phyloP scores from a whole-genome alignment of 805 yeast species.

The Brettanomyces naardenensis region DNA sequence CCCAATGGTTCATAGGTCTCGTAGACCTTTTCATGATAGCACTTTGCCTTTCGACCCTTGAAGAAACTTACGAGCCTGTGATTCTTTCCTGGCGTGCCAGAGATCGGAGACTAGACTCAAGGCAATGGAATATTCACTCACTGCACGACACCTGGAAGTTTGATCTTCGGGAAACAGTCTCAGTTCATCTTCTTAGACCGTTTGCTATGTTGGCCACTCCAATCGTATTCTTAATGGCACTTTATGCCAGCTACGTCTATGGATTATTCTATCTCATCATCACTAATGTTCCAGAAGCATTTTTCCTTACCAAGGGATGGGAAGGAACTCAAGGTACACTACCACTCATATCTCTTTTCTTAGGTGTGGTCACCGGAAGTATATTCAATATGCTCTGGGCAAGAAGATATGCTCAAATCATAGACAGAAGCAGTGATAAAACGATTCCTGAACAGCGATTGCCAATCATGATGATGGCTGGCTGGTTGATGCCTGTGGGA shows the following conservation, averaged over 20 bases:
- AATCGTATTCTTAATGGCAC: slow-evolving; percentile 33
- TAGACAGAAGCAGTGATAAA: slow-evolving; percentile 27
- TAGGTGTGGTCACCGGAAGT: slow-evolving; percentile 30
- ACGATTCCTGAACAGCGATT: slow-evolving; percentile 56
- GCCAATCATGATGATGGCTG: slow-evolving; percentile 44
- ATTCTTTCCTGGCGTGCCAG: slow-evolving; percentile 22
- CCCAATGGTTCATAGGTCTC: slow-evolving; percentile 42
- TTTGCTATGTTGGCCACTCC: slow-evolving; percentile 32
- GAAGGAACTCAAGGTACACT: slow-evolving; percentile 25
- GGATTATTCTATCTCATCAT: slow-evolving; percentile 39
- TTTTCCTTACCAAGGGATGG: slow-evolving; percentile 22
- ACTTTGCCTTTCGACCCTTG: slow-evolving; percentile 24
- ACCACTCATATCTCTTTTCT: slow-evolving; percentile 28
- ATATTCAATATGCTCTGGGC: slow-evolving; percentile 25
- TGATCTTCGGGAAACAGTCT: slow-evolving; percentile 16
- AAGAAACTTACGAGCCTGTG: slow-evolving; percentile 35
- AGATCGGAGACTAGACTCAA: slow-evolving; percentile 17
- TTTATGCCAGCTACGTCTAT: slow-evolving; percentile 42
- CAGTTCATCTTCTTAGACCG: slow-evolving; percentile 29
- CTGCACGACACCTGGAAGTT: slow-evolving; percentile 18
- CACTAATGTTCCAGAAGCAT: slow-evolving; percentile 36
- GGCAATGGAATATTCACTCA: slow-evolving; percentile 26
- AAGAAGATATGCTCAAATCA: slow-evolving; percentile 8
- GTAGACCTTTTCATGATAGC: slow-evolving; percentile 27
- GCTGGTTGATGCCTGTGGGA: slow-evolving; percentile 51